Evolutionary conservation across 257 asterid genomes (phyloP), one percentile per base, ranked within the genome.

Genomic region (Ehretia macrophylla): DNA sequence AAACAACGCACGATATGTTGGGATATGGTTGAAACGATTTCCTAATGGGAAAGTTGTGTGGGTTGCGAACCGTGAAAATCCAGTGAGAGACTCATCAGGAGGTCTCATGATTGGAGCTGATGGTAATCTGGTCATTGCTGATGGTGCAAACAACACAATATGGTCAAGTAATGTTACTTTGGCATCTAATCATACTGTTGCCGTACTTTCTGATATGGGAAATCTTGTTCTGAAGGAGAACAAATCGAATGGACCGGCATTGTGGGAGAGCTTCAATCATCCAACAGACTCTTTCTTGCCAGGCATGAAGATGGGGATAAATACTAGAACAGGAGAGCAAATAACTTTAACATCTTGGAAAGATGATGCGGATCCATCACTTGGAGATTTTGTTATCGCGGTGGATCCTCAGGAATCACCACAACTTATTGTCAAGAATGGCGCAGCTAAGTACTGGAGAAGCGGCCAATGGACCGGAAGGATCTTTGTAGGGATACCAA

Each of bases 261-360:
- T 81, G 0, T 79, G 92, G 92, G 81, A 81, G 74, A 84, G 92
- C 22, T 81, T 81, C 56, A 72, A 81, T 23, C 58, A 73, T 51
- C 82, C 86, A 0, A 58, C 80, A 1, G 80, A 81, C 19, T 79
- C 82, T 0, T 21, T 68, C 38, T 47, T 84, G 11, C 85, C 93
- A 0, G 81, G 81, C 3, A 79, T 79, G 88, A 77, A 72, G 55
- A 63, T 77, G 8, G 93, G 93, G 1, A 17, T 57, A 64, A 72
- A 77, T 64, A 59, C 51, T 4, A 51, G 5, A 10, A 79, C 80
- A 0, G 69, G 77, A 0, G 50, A 18, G 1, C 77, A 79, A 38
- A 69, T 48, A 19, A 70, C 23, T 45, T 20, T 77, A 5, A 22
- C 83, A 0, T 81, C 93, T 0, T 70, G 81, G 66, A 77, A 27